Conservation (phyloP, 495 filamentous ascomycete genomes). For the Penicillium bovifimosum region DNA sequence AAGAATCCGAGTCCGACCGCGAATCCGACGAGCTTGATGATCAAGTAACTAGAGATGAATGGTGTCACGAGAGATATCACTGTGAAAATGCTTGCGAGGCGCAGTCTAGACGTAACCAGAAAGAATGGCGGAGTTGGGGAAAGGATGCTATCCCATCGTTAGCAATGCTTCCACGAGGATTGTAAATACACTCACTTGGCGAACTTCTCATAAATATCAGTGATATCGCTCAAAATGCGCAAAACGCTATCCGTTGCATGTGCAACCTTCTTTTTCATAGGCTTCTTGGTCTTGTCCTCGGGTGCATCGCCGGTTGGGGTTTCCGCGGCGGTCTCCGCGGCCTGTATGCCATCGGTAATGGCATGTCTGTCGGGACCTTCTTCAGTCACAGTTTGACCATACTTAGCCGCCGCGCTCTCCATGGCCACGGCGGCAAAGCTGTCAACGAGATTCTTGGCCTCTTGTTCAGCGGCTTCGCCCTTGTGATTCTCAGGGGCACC, state of each 20-base stretch:
- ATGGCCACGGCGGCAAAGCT: slow-evolving; percentile 69
- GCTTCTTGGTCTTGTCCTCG: slow-evolving; percentile 80
- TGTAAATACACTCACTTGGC: slow-evolving; percentile 53
- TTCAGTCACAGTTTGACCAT: slow-evolving; percentile 48
- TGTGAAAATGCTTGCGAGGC: slow-evolving; percentile 55
- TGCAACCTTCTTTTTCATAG: slow-evolving; percentile 75
- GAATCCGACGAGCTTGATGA: slow-evolving; percentile 65
- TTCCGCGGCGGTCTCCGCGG: slow-evolving; percentile 50
- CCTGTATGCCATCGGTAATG: slow-evolving; percentile 56
- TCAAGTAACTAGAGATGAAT: slow-evolving; percentile 64
- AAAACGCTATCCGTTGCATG: slow-evolving; percentile 69
- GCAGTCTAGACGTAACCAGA: slow-evolving; percentile 52
- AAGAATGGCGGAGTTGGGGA: slow-evolving; percentile 77
- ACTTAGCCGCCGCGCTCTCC: slow-evolving; percentile 69
- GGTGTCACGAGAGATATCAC: slow-evolving; percentile 53
- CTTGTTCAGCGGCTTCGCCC: slow-evolving; percentile 81
- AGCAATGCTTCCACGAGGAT: background rate
- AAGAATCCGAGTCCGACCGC: slow-evolving; percentile 70
- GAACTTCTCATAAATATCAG: slow-evolving; percentile 76
- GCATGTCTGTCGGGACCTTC: slow-evolving; percentile 38
- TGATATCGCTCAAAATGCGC: slow-evolving; percentile 66
- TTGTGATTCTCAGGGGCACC: slow-evolving; percentile 80
- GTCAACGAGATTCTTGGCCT: slow-evolving; percentile 76
- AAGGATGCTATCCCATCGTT: slow-evolving; percentile 49
- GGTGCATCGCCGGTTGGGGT: slow-evolving; percentile 50